A percentile compares a stretch with the other conserved stretches of the same genome.
Conservation (phyloP, 257 asterid genomes). For the Capsicum rhomboideum region DNA sequence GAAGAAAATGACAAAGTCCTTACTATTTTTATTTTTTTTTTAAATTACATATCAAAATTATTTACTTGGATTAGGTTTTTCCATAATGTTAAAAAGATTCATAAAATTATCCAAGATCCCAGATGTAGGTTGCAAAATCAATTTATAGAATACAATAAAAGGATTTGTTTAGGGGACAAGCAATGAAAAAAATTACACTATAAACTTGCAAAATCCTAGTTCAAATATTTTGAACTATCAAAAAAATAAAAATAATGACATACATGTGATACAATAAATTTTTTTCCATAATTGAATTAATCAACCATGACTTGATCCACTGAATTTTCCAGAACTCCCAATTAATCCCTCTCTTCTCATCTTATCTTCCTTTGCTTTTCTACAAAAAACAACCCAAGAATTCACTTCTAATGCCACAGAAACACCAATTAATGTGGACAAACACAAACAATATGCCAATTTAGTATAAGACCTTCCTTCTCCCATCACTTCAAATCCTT, state of each 20-base stretch:
- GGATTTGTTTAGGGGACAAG: neutral
- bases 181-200: neutral
- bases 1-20: too few species aligned
- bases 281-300: neutral
- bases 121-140: neutral
- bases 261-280: neutral
- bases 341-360: conserved; percentile 70
- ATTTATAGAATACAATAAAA: neutral
- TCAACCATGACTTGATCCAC: conserved; percentile 30
- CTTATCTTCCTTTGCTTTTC: conserved; percentile 80
- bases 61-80: neutral
- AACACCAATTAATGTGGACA: conserved; percentile 62
- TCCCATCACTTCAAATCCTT: conserved; percentile 81
- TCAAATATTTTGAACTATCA: neutral
- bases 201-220: neutral
- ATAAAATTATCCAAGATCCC: neutral
- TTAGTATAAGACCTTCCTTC: conserved; percentile 36
- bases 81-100: neutral
- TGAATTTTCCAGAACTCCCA: conserved; percentile 49
- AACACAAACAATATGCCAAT: conserved; percentile 56
- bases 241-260: neutral
- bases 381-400: conserved; percentile 84
- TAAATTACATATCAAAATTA: too few species aligned
- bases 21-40: too few species aligned
- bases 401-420: conserved; percentile 83